Conservation (phyloP, 495 filamentous ascomycete genomes). For the Xylaria telfairii region DNA sequence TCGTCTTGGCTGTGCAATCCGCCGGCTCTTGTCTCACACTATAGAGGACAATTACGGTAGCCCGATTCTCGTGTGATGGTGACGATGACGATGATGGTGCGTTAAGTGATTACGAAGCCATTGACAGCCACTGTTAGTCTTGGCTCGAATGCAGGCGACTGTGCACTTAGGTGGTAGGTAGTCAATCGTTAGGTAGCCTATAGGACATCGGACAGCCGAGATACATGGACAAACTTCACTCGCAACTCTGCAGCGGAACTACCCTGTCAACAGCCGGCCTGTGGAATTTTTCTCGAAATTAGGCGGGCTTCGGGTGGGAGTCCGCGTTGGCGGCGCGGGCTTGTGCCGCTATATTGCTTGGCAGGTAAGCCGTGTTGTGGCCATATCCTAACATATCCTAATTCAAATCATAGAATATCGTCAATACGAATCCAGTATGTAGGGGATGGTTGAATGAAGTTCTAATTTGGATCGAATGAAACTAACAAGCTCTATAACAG, state of each 20-base stretch:
- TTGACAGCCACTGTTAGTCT: not conserved
- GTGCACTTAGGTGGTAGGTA: too few relatives aligned
- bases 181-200: not conserved
- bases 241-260: conserved; percentile 6
- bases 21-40: not conserved
- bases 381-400: not conserved
- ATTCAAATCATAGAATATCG: conserved; percentile 6
- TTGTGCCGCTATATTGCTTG: conserved; percentile 1
- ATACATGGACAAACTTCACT: not conserved
- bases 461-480: conserved; percentile 8
- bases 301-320: not conserved
- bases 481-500: not conserved
- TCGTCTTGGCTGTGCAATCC: not conserved
- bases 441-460: not conserved
- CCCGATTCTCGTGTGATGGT: not conserved
- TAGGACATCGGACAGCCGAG: not conserved
- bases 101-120: not conserved
- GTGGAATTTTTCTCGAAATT: not conserved
- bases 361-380: not conserved
- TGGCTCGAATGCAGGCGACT: not conserved
- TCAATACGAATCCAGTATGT: not conserved
- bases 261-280: conserved; percentile 10
- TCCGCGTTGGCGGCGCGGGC: not conserved
- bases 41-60: not conserved
- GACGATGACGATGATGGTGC: not conserved